Base-by-base conservation (phyloP, 352 stramenopile genomes). In the Globisporangium solare region DNA sequence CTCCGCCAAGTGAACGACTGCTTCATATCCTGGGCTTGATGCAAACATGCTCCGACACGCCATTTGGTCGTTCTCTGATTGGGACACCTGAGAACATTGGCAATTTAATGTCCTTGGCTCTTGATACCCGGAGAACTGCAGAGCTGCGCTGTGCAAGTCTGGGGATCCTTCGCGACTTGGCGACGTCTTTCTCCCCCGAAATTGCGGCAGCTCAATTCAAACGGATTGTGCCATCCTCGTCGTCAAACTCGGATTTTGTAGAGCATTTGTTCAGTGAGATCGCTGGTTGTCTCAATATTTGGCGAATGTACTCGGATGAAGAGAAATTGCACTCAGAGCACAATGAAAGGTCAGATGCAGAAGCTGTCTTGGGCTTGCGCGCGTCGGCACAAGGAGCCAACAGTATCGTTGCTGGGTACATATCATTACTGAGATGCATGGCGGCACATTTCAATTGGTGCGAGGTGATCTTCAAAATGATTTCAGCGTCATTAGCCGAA, bases 21-120 rank as follows among this genome's bases (percentile, higher is more conserved):
- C 63, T 93, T 43, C 69, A 91, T 47, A 78, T 86, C 22, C 43
- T 93, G 15, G 74, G 79, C 18, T 62, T 90, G 2, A 63, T 91
- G 27, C 75, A 73, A 42, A 88, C 71, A 24, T 90, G 83, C 41
- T 60, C 66, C 2, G 73, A 88, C 32, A 85, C 78, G 0, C 47
- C 59, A 6, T 87, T 83, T 63, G 73, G 78, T 2, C 67, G 74
- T 41, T 70, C 68, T 7, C 58, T 85, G 32, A 77, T 90, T 39
- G 65, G 69, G 0, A 88, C 71, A 21, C 64, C 69, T 11, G 76
- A 83, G 57, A 89, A 89, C 43, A 61, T 89, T 27, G 66, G 67
- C 11, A 74, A 89, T 48, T 51, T 93, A 8, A 70, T 91, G 13
- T 68, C 70, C n/a, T 40, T 91, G 2, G 75, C 75, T 1, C 77